Conservation (phyloP, 208 protist species). For the Trypanosoma vivax region DNA sequence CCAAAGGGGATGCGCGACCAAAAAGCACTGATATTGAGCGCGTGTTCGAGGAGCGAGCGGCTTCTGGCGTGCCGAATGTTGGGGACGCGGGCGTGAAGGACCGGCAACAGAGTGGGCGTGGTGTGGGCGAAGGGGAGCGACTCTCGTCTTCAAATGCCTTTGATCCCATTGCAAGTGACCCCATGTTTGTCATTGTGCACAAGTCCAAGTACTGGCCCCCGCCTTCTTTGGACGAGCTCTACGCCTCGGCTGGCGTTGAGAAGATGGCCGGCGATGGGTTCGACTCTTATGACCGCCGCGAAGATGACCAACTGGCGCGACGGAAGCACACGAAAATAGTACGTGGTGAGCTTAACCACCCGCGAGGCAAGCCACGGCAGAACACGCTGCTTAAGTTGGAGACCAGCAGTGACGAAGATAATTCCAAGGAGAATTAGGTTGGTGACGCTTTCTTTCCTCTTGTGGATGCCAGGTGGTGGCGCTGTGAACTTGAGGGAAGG, state of each 20-base stretch:
- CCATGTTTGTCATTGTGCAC: constrained; percentile 62
- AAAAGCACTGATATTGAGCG: constrained; percentile 43
- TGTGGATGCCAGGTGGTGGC: not conserved
- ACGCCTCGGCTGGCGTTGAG: constrained; percentile 29
- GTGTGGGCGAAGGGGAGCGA: not conserved
- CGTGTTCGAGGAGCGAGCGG: constrained; percentile 29
- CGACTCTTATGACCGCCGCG: constrained; percentile 71
- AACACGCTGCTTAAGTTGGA: constrained; percentile 49
- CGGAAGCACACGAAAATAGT: constrained; percentile 47
- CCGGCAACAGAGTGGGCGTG: constrained; percentile 4
- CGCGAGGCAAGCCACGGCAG: constrained; percentile 58
- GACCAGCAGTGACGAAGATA: constrained; percentile 29
- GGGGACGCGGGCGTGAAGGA: not conserved
- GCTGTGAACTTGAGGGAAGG: not conserved
- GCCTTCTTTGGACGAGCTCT: constrained; percentile 56
- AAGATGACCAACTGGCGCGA: constrained; percentile 54
- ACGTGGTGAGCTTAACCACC: constrained; percentile 79
- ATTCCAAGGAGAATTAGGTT: constrained; percentile 7
- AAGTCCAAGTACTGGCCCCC: constrained; percentile 67
- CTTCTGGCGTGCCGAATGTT: not conserved
- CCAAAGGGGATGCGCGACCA: constrained; percentile 36
- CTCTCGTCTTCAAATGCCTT: constrained; percentile 17
- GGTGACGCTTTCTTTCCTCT: not conserved
- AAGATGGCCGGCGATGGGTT: constrained; percentile 51
- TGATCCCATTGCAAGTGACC: constrained; percentile 73